Percentiles rank a stretch among this genome's conserved stretches.
Evolutionary conservation across 768 basidiomycete species (phyloP).

Genomic region (Pleurotus djamor): DNA sequence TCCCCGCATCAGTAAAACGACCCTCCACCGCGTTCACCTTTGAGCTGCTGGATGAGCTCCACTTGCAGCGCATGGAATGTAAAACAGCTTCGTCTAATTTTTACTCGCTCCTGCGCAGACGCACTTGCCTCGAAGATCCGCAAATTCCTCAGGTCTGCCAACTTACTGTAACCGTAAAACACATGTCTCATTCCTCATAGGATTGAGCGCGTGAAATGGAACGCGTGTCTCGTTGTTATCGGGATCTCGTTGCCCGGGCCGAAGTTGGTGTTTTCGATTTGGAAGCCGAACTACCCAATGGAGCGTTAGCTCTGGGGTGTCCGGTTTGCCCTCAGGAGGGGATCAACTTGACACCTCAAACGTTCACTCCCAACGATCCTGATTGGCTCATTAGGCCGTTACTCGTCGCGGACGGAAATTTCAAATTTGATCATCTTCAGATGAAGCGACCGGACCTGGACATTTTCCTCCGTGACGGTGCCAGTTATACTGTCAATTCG

Average conservation of each 20-base stretch:
- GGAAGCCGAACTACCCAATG: background rate
- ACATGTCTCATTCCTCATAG: too few species aligned
- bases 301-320: conserved; percentile 6
- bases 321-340: conserved; percentile 15
- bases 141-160: background rate
- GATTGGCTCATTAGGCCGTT: background rate
- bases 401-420: conserved; percentile 11
- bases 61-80: conserved; percentile 12
- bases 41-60: conserved; percentile 8
- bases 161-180: too few species aligned
- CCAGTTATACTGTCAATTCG: background rate
- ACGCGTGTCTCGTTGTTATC: too few species aligned
- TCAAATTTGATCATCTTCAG: conserved; percentile 10
- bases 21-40: conserved; percentile 12
- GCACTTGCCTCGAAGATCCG: conserved; percentile 4
- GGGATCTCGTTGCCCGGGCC: conserved; percentile 1
- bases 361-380: background rate
- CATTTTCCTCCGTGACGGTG: background rate
- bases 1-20: conserved; percentile 9
- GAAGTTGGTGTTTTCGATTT: background rate
- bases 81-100: conserved; percentile 14
- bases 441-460: background rate
- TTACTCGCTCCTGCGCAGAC: conserved; percentile 4
- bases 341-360: background rate
- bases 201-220: too few species aligned